Evolutionary conservation across 352 stramenopile genomes (phyloP).

Genomic region (Phytophthora sojae): DNA sequence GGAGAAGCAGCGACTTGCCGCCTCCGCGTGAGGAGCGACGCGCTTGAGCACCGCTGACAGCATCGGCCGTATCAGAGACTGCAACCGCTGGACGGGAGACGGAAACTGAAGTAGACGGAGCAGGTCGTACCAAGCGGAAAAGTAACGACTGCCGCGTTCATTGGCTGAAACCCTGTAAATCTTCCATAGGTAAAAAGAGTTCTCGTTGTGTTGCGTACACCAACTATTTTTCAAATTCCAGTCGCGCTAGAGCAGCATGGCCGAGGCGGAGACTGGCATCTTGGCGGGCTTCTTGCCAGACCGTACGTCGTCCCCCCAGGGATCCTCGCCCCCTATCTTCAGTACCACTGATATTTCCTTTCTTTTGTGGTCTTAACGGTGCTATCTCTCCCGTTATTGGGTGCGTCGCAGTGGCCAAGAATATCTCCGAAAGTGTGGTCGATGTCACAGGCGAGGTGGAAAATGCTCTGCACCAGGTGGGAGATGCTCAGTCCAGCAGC

Average conservation of each 20-base stretch:
- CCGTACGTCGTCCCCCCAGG: slow-evolving; percentile 36
- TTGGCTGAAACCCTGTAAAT: slow-evolving; percentile 15
- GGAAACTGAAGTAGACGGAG: slow-evolving; percentile 21
- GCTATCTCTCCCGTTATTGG: not conserved
- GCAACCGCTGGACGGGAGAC: slow-evolving; percentile 18
- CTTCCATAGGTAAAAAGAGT: no score
- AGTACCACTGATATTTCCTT: not conserved
- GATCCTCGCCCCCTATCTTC: not conserved
- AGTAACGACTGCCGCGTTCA: not conserved
- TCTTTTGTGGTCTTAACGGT: slow-evolving; percentile 2
- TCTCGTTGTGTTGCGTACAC: slow-evolving; percentile 13
- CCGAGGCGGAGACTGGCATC: slow-evolving; percentile 40
- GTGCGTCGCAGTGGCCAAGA: slow-evolving; percentile 44
- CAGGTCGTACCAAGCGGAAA: slow-evolving; percentile 16
- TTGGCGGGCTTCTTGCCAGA: slow-evolving; percentile 63
- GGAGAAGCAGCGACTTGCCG: slow-evolving; percentile 33
- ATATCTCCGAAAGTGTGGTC: slow-evolving; percentile 56
- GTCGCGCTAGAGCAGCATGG: slow-evolving; percentile 19
- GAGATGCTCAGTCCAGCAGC: not conserved
- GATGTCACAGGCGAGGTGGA: slow-evolving; percentile 72
- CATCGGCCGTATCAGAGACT: slow-evolving; percentile 14
- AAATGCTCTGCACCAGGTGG: slow-evolving; percentile 72
- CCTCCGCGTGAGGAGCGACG: not conserved
- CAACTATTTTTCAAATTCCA: slow-evolving; percentile 24
- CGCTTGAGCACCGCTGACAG: slow-evolving; percentile 33